Conservation (phyloP, 441 rosid species). For the Brassica balearica region DNA sequence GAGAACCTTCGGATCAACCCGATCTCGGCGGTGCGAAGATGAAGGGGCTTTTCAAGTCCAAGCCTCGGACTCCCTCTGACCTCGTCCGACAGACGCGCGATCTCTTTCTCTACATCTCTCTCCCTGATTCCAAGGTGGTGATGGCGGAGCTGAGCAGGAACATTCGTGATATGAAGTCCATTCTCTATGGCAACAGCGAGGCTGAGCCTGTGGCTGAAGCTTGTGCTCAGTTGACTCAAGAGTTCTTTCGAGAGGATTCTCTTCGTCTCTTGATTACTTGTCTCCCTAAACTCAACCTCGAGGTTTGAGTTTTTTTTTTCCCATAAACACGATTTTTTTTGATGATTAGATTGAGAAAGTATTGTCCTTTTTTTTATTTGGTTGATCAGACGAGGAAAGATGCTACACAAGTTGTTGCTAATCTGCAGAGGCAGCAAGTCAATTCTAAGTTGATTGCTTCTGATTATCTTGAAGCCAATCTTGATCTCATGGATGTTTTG, state of each 20-base stretch:
- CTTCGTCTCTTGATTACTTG: conserved; percentile 73
- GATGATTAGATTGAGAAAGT: neutral
- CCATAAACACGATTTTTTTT: neutral
- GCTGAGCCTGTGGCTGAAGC: conserved; percentile 95
- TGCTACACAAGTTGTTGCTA: conserved; percentile 97
- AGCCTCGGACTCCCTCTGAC: conserved; percentile 91
- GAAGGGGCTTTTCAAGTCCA: conserved; percentile 93
- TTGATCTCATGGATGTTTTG: conserved; percentile 81
- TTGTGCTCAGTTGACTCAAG: conserved; percentile 89
- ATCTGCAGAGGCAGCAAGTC: conserved; percentile 94
- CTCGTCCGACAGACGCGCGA: conserved; percentile 91
- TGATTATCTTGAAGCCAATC: conserved; percentile 80
- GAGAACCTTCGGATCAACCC: conserved; percentile 41
- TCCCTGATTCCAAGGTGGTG: conserved; percentile 57
- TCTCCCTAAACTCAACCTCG: conserved; percentile 87
- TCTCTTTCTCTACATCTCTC: conserved; percentile 60
- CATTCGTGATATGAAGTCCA: conserved; percentile 83
- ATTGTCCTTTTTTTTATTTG: neutral
- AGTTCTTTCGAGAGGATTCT: conserved; percentile 84
- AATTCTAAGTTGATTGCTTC: conserved; percentile 86
- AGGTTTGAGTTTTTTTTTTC: conserved; percentile 45
- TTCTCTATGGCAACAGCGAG: conserved; percentile 92
- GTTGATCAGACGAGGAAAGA: conserved; percentile 73
- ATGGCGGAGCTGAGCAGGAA: conserved; percentile 77
- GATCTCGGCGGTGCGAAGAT: conserved; percentile 50